Evolutionary conservation across 2,329 filamentous ascomycete genomes (phyloP), one percentile per base, ranked within the genome.

Genomic region (Biscogniauxia marginata): DNA sequence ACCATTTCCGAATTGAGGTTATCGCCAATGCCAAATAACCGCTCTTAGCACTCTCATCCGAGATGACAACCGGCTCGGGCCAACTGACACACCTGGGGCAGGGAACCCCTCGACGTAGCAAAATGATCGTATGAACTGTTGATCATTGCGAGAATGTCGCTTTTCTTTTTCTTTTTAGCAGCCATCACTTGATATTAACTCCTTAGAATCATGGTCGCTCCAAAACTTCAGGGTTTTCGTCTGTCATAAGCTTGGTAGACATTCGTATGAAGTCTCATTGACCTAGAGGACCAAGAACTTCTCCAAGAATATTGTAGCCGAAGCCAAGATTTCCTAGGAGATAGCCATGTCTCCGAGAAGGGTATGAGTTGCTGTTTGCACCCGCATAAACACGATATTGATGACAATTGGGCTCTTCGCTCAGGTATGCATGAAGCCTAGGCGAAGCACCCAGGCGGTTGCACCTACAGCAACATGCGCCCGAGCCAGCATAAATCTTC

Each of bases 11-110:
- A 55, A 57, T 50, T 63, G 61, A 63, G 48, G 61, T 50, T 54
- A 59, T 63, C 58, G 53, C 50, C 54, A 58, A 46, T 56, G 52
- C 49, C 51, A 45, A 52, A 61, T 59, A 23, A 39, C 54, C 46
- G 20, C 46, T 20, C 45, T 50, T 59, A 52, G 49, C 20, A 44
- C 24, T 49, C 43, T 20, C 7, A 19, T 52, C 45, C 21, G 54
- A 24, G 53, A 53, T 63, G 49, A 49, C 30, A 47, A 56, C 3
- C 24, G 56, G 53, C 39, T 51, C 53, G 52, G 49, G n/a, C 30
- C 51, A n/a, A 49, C 55, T 49, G 46, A 48, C 48, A 21, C 21
- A 44, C 18, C 46, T 16, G 19, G n/a, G 11, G 18, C 52, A 39
- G n/a, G n/a, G 47, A 13, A 25, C n/a, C 9, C 24, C 54, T 46